Evolutionary conservation across 2,329 filamentous ascomycete species (phyloP).

Genomic region (Elsinoe fawcettii): DNA sequence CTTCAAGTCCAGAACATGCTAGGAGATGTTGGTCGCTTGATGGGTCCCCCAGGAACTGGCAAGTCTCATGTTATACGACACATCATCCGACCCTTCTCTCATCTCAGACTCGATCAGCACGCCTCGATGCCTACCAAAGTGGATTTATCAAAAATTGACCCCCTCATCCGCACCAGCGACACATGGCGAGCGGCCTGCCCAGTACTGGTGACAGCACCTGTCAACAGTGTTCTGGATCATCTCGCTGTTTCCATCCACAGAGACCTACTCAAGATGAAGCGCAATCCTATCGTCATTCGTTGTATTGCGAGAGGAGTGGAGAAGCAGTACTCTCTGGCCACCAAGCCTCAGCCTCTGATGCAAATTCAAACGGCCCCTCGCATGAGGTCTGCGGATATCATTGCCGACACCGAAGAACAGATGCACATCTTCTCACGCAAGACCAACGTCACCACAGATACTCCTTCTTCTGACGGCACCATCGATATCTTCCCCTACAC

Average conservation of each 20-base stretch:
- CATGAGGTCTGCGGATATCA: background rate
- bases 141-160: background rate
- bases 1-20: background rate
- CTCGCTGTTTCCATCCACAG: background rate
- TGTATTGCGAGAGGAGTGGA: background rate
- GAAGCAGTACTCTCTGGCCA: background rate
- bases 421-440: background rate
- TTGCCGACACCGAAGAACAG: background rate
- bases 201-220: background rate
- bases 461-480: background rate
- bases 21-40: background rate
- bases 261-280: background rate
- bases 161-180: background rate
- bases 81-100: background rate
- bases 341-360: background rate
- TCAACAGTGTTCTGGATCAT: conserved; percentile 5
- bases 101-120: background rate
- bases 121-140: background rate
- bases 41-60: background rate
- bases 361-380: background rate
- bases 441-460: background rate
- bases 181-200: background rate
- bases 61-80: background rate
- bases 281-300: background rate
- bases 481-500: background rate